Base-by-base conservation (phyloP, 345 rosid genomes). In the Eucalyptus dawsonii region DNA sequence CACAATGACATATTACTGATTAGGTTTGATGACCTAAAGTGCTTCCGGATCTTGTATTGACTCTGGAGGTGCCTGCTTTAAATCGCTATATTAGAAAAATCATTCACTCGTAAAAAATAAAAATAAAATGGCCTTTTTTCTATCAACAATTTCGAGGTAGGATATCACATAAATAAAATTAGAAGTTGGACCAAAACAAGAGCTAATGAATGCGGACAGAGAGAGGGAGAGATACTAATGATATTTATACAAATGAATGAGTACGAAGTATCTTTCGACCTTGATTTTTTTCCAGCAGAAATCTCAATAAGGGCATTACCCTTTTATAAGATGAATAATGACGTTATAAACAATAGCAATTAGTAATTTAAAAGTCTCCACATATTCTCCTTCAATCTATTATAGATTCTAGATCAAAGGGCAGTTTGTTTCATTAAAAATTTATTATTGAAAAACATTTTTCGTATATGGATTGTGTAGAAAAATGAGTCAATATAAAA, bases 391-490 rank as follows among this genome's bases (percentile, higher is more conserved):
- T n/a, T 15, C 37, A 14, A 60, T 27, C 69, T 60, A 11, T 60
- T 29, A n/a, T 65, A 14, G 76, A 65, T 65, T 65, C 37, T 14
- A 65, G 34, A 65, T 65, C 37, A 29, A 34, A 17, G 24, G 44
- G 22, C 4, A 0, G 7, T 9, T 34, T 72, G 81, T 17, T 72
- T 37, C 25, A 0, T 72, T 9, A 34, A 65, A 65, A n/a, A 2
- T 2, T 37, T 72, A 34, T 8, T 9, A 11, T 9, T 11, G 27
- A 19, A 72, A 37, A 72, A 5, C 4, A 19, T 37, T 37, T 37
- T 72, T 72, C 2, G 5, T 1, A 37, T 37, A 37, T 19, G 8
- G 3, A 11, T 72, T 12, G 7, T 0, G 0, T 37, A 21, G 8
- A 72, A 34, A 72, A 72, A 37, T 72, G 14, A 72, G 45, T 72